Evolutionary conservation across 805 yeast species (phyloP), one percentile per base, ranked within the genome.

Genomic region (Clavispora asparagi): DNA sequence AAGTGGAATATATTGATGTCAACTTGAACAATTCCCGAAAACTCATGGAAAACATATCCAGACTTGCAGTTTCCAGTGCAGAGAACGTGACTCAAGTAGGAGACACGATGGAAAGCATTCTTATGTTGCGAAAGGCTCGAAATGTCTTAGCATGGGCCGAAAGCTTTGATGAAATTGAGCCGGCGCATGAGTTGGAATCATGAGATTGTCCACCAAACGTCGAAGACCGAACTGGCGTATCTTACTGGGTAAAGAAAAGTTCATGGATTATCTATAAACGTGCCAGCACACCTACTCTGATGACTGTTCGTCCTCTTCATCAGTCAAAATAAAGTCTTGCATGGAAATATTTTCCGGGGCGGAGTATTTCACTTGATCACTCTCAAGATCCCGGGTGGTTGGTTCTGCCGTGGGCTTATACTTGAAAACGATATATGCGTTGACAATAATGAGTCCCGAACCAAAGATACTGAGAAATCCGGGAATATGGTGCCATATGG

Each of bases 401-500:
- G 41, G 49, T 3, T 44, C 48, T 12, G 41, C 48, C 13, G 53
- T 31, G 3, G 79, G 74, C 60, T 79, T 82, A 55, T 67, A 73
- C 45, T 70, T 70, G n/a, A 85, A 65, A 13, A 85, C 83, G 38
- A 76, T 64, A 29, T 78, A 62, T 0, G 95, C 92, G 40, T 85
- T 74, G 1, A 79, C 76, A 16, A 87, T 62, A 48, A 90, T 87
- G 33, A 90, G 68, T 1, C 74, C 48, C 44, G 85, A 83, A 1
- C 97, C 97, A 17, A 81, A 52, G 54, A 81, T 65, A 47, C 91
- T 83, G 68, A 86, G 72, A 28, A 79, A 49, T 17, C 81, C 82
- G 0, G 97, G 97, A 19, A 81, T 62, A 60, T 84, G 89, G 50
- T 79, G 74, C 83, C 88, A 91, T 27, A 89, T 67, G 1, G 80